Evolutionary conservation across 2,329 filamentous ascomycete genomes (phyloP), one percentile per base, ranked within the genome.

Genomic region (Ceratocystis albifundus): DNA sequence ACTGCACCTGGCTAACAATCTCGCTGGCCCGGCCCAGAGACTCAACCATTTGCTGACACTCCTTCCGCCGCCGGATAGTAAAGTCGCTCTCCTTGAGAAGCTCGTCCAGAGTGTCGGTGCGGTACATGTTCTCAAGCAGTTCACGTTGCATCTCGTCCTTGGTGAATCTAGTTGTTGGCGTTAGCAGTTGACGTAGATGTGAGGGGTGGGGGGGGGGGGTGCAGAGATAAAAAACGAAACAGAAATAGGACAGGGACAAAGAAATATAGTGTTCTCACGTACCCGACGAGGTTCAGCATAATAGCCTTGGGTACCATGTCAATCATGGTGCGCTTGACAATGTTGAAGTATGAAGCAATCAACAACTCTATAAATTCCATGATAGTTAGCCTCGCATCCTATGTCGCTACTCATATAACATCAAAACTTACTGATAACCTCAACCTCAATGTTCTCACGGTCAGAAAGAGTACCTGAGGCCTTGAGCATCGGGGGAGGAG

Each of bases 251-350:
- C 36, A 53, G 15, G n/a, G 15, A 28, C 32, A 28, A 5, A 62
- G n/a, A 28, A 20, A 25, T 20, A 6, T 20, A 48, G 22, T 36
- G 3, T 41, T 10, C 22, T 44, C 36, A 86, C 90, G 75, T 85
- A 96, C 88, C 93, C 87, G 64, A 99, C 94, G 59, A 99, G 88
- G 72, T 84, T 96, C 71, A 97, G 83, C 94, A 99, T 99, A 74
- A 99, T 95, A 50, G 94, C 94, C 80, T 99, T 99, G 71, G 94
- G 94, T 4, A 99, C 94, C 94, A 99, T 99, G 74, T 99, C 94
- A 71, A 97, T 96, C 91, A 99, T 95, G 69, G 95, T 99, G 71
- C 94, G 84, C 80, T 91, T 90, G 70, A 96, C 92, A 74, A 99
- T 99, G 78, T 96, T 96, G 79, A 89, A 99, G 81, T 99, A 99